These are phyloP conservation scores for Dalbergia oliveri DNA, from an alignment of 306 rosid species.

Conservation along the genomic window DNA sequence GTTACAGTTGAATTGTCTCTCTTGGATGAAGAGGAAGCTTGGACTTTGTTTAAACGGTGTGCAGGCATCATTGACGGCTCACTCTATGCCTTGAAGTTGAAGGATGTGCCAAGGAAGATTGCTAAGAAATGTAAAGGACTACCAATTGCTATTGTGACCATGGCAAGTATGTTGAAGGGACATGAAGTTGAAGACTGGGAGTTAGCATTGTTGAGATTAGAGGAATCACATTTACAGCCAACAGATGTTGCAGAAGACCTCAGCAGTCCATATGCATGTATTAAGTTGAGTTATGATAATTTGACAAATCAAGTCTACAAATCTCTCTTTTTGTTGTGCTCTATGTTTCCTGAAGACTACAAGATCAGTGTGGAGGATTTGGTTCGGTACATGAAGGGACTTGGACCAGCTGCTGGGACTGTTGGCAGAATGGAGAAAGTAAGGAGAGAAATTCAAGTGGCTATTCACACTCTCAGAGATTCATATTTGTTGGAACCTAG, in stretches of 20 bases:
- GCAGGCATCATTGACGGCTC: slow-evolving; percentile 12
- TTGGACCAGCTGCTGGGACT: background rate
- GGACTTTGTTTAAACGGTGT: slow-evolving; percentile 4
- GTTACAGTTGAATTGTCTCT: background rate
- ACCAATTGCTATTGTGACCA: slow-evolving; percentile 21
- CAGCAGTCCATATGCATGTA: background rate
- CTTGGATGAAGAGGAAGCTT: background rate
- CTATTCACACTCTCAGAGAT: background rate
- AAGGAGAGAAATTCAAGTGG: slow-evolving; percentile 28
- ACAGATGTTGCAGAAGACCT: background rate
- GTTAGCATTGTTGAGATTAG: background rate
- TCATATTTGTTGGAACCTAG: slow-evolving; percentile 12
- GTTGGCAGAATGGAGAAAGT: background rate
- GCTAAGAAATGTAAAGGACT: slow-evolving; percentile 27
- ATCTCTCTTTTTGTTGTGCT: slow-evolving; percentile 28
- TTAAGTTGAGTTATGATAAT: slow-evolving; percentile 21
- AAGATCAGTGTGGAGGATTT: slow-evolving; percentile 33
- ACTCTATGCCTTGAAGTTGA: background rate
- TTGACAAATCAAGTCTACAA: background rate
- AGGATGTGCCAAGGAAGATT: background rate
- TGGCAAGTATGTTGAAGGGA: slow-evolving; percentile 19
- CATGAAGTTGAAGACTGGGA: background rate
- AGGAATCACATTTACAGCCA: background rate
- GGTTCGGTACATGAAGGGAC: background rate
- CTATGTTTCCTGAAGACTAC: slow-evolving; percentile 40